Evolutionary conservation across 2,329 filamentous ascomycete genomes (phyloP).

Genomic region (Arthrobotrys pseudoclavata): DNA sequence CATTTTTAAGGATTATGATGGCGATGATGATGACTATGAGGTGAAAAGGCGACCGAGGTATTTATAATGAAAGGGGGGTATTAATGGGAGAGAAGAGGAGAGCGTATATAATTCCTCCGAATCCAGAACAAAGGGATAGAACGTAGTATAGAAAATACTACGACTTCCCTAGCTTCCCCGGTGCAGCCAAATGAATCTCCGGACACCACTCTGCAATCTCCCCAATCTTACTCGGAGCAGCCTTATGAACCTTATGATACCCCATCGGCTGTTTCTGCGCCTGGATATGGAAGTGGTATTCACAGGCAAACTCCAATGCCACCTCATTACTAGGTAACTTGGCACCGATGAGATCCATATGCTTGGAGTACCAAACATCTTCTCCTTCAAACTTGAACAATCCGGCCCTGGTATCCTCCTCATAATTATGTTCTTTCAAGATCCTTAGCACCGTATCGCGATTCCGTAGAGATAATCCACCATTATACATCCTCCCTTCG

Average conservation of each 20-base stretch:
- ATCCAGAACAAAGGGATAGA: background rate
- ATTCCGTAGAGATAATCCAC: constrained; percentile 66
- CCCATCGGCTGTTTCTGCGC: constrained; percentile 63
- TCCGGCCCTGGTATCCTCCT: constrained; percentile 50
- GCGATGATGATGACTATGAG: background rate
- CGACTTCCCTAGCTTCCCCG: constrained; percentile 16
- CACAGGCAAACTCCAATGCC: constrained; percentile 64
- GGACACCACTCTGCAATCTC: constrained; percentile 65
- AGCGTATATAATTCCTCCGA: background rate
- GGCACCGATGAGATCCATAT: constrained; percentile 62
- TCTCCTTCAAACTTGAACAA: constrained; percentile 63
- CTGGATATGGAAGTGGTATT: constrained; percentile 64
- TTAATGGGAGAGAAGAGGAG: background rate
- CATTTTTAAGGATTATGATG: background rate
- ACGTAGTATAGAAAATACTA: background rate
- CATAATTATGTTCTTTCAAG: constrained; percentile 46
- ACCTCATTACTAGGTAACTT: constrained; percentile 63
- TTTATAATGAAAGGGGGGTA: background rate
- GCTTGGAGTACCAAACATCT: constrained; percentile 65
- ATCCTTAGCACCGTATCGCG: constrained; percentile 64
- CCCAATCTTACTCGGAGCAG: constrained; percentile 62
- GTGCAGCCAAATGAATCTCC: constrained; percentile 59
- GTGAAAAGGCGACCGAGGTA: background rate
- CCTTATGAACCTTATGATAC: constrained; percentile 63
- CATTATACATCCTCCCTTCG: constrained; percentile 64